Evolutionary conservation across 768 basidiomycete genomes (phyloP), one percentile per base, ranked within the genome.

Genomic region (Zangia roseola): DNA sequence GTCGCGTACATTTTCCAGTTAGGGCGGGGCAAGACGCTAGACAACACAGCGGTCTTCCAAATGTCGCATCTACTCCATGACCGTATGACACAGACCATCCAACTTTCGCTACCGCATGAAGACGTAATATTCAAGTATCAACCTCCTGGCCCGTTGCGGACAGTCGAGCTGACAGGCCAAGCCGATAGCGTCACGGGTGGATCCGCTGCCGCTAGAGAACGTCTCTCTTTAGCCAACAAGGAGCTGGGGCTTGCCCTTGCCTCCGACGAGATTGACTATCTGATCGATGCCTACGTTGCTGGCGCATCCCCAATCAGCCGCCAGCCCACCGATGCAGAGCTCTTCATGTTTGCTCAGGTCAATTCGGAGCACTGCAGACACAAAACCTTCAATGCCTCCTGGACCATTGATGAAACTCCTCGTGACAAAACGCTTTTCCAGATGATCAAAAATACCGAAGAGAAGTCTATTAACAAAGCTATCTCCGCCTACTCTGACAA

Each of bases 331-430:
- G 97, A 98, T 64, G 94, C 95, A 4, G 97, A 99, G 66, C 77
- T 99, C 8, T 99, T 99, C 80, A 99, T 98, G 97, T 99, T 98
- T 69, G 95, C 97, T 4, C 97, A 99, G 64, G 95, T 99, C 67
- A 99, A 99, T 72, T 97, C 94, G n/a, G 97, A 99, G 68, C 97
- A 98, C 64, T 99, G 97, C 68, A 80, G 97, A 28, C 97, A 99
- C 78, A 99, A 99, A 72, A 98, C 97, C 58, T 99, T 98, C 77
- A 99, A 99, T 64, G 94, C 97, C 0, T 79, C 88, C 14, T 99
- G 97, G 97, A 90, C 83, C 10, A 81, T 99, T 56, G 88, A 97
- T 59, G 86, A 78, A 2, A 59, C 74, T 34, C 60, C 74, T 10
- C 74, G 82, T 58, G 79, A 87, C 49, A 72, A 74, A 38, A 90